Conservation (phyloP, 345 rosid species). For the Eucalyptus regnans region DNA sequence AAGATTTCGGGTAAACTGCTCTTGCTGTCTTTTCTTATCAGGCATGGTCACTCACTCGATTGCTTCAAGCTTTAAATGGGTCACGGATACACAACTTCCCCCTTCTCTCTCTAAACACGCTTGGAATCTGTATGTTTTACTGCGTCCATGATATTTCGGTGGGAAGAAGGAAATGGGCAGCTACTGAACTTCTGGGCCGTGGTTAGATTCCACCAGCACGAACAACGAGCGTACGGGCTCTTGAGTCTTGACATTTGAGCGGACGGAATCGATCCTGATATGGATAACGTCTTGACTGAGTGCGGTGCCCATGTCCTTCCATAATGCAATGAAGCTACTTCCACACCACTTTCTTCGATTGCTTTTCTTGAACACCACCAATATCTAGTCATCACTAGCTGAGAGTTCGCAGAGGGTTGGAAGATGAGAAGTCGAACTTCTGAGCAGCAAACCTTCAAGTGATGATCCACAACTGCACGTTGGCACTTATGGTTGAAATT, state of each 20-base stretch:
- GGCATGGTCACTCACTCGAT: neutral
- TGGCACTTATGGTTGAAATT: neutral
- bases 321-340: neutral
- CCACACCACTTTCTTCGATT: neutral
- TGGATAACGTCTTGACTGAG: neutral
- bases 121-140: neutral
- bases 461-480: neutral
- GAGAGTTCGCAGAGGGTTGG: neutral
- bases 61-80: neutral
- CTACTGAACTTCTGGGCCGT: neutral
- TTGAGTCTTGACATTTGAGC: neutral
- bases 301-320: neutral
- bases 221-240: neutral
- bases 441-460: neutral
- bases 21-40: neutral
- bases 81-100: neutral
- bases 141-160: neutral
- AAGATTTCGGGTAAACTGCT: neutral
- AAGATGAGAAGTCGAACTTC: neutral
- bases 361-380: neutral
- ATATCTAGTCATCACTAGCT: neutral
- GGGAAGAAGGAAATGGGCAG: neutral
- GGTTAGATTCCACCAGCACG: neutral
- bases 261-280: neutral
- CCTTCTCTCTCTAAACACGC: neutral